These are phyloP conservation scores for Acanthamoeba sp. DNA, from an alignment of 208 protist genomes.

Conservation along the genomic window DNA sequence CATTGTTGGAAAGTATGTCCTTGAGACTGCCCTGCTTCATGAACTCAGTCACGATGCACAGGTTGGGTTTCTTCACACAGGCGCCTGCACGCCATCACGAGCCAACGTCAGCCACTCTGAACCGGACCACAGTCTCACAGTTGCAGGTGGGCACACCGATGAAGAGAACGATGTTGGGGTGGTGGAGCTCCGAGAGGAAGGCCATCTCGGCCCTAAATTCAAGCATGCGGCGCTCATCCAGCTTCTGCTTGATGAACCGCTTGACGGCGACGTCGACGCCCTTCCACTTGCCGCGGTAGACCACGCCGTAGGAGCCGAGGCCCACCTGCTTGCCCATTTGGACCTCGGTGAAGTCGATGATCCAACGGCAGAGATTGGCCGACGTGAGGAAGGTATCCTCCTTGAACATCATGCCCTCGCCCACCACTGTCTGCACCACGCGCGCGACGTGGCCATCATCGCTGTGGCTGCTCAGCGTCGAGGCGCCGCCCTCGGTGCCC, in stretches of 20 bases:
- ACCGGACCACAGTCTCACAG: no score
- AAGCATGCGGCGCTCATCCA: conserved; percentile 11
- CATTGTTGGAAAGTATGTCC: conserved; percentile 36
- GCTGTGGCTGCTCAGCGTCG: background rate
- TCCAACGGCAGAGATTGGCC: conserved; percentile 36
- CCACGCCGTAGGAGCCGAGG: conserved; percentile 45
- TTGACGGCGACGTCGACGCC: conserved; percentile 71
- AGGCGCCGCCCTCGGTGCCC: background rate
- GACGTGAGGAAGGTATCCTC: conserved; percentile 39
- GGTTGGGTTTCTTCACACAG: conserved; percentile 22
- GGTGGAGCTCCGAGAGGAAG: conserved; percentile 36
- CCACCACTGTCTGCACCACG: background rate
- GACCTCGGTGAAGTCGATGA: conserved; percentile 20
- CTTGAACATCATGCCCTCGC: conserved; percentile 32
- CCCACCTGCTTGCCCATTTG: background rate
- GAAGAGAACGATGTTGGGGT: conserved; percentile 41
- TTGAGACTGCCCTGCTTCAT: conserved; percentile 48
- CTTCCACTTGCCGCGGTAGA: conserved; percentile 32
- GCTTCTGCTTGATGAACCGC: conserved; percentile 68
- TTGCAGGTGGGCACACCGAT: no score
- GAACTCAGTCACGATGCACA: conserved; percentile 64
- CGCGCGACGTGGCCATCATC: background rate
- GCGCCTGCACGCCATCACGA: background rate
- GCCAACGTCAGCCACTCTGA: no score
- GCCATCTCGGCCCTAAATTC: conserved; percentile 32